Conservation (phyloP, 768 basidiomycete species). For the Chiua virens region DNA sequence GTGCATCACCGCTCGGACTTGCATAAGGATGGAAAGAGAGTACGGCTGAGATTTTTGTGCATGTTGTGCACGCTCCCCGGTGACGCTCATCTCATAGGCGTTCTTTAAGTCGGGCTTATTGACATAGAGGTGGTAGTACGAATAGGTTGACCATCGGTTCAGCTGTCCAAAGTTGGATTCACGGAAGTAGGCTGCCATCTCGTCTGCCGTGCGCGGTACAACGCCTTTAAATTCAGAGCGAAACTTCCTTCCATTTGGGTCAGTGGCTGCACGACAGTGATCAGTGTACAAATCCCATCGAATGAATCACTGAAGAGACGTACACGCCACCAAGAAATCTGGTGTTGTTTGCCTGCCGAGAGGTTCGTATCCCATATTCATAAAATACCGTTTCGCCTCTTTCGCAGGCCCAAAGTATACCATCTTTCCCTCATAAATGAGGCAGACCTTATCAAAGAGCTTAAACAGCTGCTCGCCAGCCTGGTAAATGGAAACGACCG, state of each 20-base stretch:
- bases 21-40: conserved; percentile 44
- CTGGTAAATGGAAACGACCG: conserved; percentile 84
- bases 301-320: conserved; percentile 51
- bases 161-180: conserved; percentile 37
- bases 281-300: neutral
- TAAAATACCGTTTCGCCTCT: conserved; percentile 55
- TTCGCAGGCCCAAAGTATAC: conserved; percentile 56
- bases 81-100: conserved; percentile 48
- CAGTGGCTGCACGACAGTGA: conserved; percentile 41
- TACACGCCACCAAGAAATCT: conserved; percentile 54
- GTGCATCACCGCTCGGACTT: conserved; percentile 43
- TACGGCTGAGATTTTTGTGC: conserved; percentile 43
- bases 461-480: conserved; percentile 68
- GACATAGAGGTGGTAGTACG: conserved; percentile 45
- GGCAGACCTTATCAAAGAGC: conserved; percentile 68
- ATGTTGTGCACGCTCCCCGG: conserved; percentile 49
- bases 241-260: conserved; percentile 55
- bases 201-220: conserved; percentile 53
- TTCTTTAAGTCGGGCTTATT: conserved; percentile 42
- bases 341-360: conserved; percentile 57
- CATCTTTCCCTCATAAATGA: conserved; percentile 56
- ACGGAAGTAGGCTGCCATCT: conserved; percentile 53
- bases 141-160: conserved; percentile 48
- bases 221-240: conserved; percentile 39
- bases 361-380: conserved; percentile 53